Evolutionary conservation across 768 basidiomycete genomes (phyloP), one percentile per base, ranked within the genome.

Genomic region (Auricularia cornea): DNA sequence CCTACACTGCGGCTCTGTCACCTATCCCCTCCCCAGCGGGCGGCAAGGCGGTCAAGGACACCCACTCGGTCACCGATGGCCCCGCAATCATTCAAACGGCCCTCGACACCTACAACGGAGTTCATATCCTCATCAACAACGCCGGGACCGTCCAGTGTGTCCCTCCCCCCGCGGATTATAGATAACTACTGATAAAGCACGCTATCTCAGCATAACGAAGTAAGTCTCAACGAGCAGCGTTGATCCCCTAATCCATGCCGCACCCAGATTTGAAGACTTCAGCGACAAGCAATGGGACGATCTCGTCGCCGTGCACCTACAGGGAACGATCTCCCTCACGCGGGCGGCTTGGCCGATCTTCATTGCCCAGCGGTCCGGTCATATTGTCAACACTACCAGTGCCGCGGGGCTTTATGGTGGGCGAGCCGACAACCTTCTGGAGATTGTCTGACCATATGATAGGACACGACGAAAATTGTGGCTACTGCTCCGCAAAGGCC

Each of bases 401-500:
- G 92, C 96, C 29, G 94, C 96, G 64, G 96, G 96, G 5, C 77
- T 98, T 38, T 96, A 94, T 70, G 94, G 91, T 90, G n/a, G n/a
- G 62, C 44, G 82, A 72, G 31, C 35, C 35, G n/a, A n/a, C n/a
- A n/a, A n/a, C n/a, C n/a, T n/a, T n/a, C n/a, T n/a, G n/a, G n/a
- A n/a, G n/a, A n/a, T n/a, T n/a, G n/a, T n/a, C n/a, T n/a, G n/a
- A n/a, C n/a, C n/a, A n/a, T n/a, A n/a, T n/a, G n/a, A 8, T 91
- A 89, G 94, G 6, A 97, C 96, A 78, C 92, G 95, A 72, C 96
- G 97, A 11, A 94, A 98, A 75, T 88, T 94, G 14, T 98, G 98
- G 74, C n/a, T 99, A 98, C 75, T 94, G 94, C 56, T 93, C 96
- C 2, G 96, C 95, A 1, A 98, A 99, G 82, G 95, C 97, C 92